Conservation (phyloP, 306 rosid species). For the Corylus avellana region DNA sequence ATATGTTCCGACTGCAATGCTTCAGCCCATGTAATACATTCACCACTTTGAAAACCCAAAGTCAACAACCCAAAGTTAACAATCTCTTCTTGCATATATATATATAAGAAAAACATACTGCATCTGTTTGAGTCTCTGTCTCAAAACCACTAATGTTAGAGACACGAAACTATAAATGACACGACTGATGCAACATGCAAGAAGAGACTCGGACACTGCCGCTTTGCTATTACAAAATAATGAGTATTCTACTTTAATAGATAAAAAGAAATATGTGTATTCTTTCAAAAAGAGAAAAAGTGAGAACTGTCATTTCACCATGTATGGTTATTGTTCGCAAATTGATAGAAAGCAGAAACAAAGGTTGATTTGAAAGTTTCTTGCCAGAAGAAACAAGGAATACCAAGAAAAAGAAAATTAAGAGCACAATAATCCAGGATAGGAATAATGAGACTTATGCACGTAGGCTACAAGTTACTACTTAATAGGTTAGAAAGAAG, state of each 20-base stretch:
- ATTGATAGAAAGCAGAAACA: not conserved
- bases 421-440: not conserved
- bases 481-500: not conserved
- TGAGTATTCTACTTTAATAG: not conserved
- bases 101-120: too few relatives aligned
- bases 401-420: not conserved
- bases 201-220: not conserved
- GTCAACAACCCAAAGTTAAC: too few relatives aligned
- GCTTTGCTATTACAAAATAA: not conserved
- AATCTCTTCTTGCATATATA: constrained; percentile 10
- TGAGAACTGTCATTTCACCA: not conserved
- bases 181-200: not conserved
- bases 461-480: not conserved
- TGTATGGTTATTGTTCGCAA: too few relatives aligned
- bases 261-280: not conserved
- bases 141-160: not conserved
- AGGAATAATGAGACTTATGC: not conserved
- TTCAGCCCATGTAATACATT: too few relatives aligned
- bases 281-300: not conserved
- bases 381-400: not conserved
- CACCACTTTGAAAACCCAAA: too few relatives aligned
- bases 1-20: too few relatives aligned
- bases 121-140: not conserved
- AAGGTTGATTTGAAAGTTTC: not conserved
- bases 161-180: not conserved